Conservation (phyloP, 768 basidiomycete species). For the Psilocybe cyanescens region DNA sequence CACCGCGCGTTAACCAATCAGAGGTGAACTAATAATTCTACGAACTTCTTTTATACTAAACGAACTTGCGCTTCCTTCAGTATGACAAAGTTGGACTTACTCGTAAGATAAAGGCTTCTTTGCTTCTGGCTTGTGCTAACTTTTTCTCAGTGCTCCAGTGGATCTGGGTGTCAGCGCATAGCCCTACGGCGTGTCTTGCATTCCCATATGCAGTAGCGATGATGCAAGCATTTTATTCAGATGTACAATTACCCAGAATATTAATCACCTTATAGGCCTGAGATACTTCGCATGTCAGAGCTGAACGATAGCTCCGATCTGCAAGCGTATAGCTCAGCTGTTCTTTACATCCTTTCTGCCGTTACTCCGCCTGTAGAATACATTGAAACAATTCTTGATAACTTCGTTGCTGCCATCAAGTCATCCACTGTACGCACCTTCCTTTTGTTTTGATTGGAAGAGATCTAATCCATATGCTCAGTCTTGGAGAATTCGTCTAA, state of each 20-base stretch:
- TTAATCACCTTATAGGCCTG: conserved; percentile 56
- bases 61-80: conserved; percentile 32
- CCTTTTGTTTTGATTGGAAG: conserved; percentile 3
- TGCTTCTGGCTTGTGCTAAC: background rate
- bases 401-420: conserved; percentile 74
- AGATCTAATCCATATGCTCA: conserved; percentile 30
- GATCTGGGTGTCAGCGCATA: conserved; percentile 80
- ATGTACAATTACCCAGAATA: conserved; percentile 6
- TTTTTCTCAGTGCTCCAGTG: conserved; percentile 66
- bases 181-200: conserved; percentile 71
- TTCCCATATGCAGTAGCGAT: conserved; percentile 80
- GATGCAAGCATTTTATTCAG: conserved; percentile 55
- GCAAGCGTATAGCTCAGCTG: conserved; percentile 78
- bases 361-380: conserved; percentile 74
- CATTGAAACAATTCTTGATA: conserved; percentile 59
- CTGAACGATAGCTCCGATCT: conserved; percentile 85
- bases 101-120: conserved; percentile 45
- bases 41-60: background rate
- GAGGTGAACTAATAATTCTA: conserved; percentile 42
- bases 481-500: conserved; percentile 92
- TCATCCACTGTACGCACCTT: conserved; percentile 64
- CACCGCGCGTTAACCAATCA: conserved; percentile 86
- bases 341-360: conserved; percentile 82
- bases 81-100: conserved; percentile 91
- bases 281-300: conserved; percentile 89